Conservation (phyloP, 257 asterid species). For the Leonotis leonurus region DNA sequence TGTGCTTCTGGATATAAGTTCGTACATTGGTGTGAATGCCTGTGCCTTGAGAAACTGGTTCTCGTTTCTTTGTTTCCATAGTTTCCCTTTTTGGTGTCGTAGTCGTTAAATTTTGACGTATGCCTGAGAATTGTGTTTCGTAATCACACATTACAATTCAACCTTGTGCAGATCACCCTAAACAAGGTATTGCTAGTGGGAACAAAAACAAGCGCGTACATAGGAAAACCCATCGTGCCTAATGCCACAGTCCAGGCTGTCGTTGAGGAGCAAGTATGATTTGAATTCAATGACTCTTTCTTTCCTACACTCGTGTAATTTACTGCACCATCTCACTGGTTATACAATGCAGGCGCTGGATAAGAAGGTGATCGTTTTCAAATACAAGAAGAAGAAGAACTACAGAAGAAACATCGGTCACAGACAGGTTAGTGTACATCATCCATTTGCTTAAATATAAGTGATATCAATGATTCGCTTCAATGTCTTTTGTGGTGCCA, state of each 20-base stretch:
- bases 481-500: too few relatives aligned
- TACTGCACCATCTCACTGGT: slow-evolving; percentile 7
- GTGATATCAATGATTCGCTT: too few relatives aligned
- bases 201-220: slow-evolving; percentile 71
- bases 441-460: not conserved
- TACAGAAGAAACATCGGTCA: slow-evolving; percentile 92
- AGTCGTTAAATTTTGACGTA: too few relatives aligned
- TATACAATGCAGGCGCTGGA: slow-evolving; percentile 48
- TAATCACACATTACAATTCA: not conserved
- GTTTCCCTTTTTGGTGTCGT: too few relatives aligned
- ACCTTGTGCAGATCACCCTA: slow-evolving; percentile 50
- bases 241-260: slow-evolving; percentile 73
- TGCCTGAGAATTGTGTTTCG: too few relatives aligned
- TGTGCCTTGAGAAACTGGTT: too few relatives aligned
- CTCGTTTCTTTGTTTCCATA: too few relatives aligned
- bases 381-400: slow-evolving; percentile 84
- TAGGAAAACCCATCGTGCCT: slow-evolving; percentile 80
- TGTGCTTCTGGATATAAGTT: too few relatives aligned
- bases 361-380: slow-evolving; percentile 84
- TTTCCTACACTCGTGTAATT: not conserved
- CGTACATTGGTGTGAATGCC: too few relatives aligned
- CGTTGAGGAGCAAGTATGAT: slow-evolving; percentile 85
- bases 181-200: slow-evolving; percentile 89
- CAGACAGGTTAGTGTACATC: slow-evolving; percentile 78
- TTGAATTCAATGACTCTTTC: not conserved